Evolutionary conservation across 1,284 basidiomycete species (phyloP).

Genomic region (Fomitopsis schrenkii): DNA sequence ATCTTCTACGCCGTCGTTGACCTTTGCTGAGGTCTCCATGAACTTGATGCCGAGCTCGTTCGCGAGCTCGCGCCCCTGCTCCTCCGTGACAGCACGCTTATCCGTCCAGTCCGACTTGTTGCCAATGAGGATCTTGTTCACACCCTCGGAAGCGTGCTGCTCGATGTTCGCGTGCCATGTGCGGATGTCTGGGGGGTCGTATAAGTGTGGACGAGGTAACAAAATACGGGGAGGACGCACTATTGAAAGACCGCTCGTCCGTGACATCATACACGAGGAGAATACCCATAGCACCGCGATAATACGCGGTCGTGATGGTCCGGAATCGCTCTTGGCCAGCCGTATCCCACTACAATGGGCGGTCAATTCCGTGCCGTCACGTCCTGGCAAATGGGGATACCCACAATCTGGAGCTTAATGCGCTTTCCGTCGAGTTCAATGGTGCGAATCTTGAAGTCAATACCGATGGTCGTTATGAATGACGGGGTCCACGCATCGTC

Average conservation of each 20-base stretch:
- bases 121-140: constrained; percentile 98
- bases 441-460: constrained; percentile 95
- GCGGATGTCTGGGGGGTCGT: constrained; percentile 76
- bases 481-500: constrained; percentile 99
- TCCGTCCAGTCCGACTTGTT: constrained; percentile 99
- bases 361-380: neutral
- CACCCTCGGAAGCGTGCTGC: constrained; percentile 97
- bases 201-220: neutral
- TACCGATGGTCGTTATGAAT: constrained; percentile 99
- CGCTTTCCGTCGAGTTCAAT: constrained; percentile 96
- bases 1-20: constrained; percentile 97
- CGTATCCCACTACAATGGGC: constrained; percentile 82
- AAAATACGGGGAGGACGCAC: constrained; percentile 45
- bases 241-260: constrained; percentile 96
- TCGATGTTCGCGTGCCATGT: constrained; percentile 99
- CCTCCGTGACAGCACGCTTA: constrained; percentile 88
- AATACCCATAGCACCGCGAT: constrained; percentile 99
- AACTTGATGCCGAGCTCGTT: constrained; percentile 91
- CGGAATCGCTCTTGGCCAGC: constrained; percentile 99
- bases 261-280: constrained; percentile 98
- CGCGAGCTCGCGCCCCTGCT: constrained; percentile 81
- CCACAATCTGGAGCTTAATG: constrained; percentile 93
- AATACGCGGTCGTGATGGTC: constrained; percentile 99
- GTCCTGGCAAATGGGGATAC: constrained; percentile 25
- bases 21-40: constrained; percentile 98